Base-by-base conservation (phyloP, 306 rosid species). In the Coriaria nepalensis region DNA sequence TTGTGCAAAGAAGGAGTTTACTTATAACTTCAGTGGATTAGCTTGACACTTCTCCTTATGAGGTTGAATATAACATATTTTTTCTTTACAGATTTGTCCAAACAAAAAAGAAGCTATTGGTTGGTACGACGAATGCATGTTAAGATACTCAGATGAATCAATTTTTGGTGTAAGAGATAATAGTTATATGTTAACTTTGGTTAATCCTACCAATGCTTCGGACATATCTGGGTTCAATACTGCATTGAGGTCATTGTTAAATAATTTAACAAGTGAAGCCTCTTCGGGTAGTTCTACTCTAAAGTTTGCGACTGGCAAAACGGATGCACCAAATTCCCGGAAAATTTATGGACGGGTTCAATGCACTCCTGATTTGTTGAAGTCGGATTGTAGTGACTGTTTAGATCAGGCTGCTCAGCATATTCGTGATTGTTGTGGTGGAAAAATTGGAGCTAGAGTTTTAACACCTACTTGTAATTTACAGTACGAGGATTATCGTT, bases 321-420 rank as follows among this genome's bases (percentile, higher is more conserved):
- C 12, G 34, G 44, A 43, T 8, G 50, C 45, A 36, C 4, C 10
- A 14, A 5, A 0, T n/a, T 44, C 49, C 52, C 8, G 36, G 38
- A 56, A 41, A 4, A 37, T 56, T 13, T 56, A 56, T 45, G 61
- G 44, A 5, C 13, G 43, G 2, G 51, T 35, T 6, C 50, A 56
- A 20, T 56, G 61, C 15, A 20, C 35, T 45, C 61, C 61, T 39
- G 61, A 56, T 33, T 44, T 56, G 43, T 35, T 51, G 9, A 6
- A 0, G 5, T 4, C 9, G 2, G 4, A 45, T 8, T 56, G 61
- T 37, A 14, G 45, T 44, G 61, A 15, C 5, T 56, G 61, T 10
- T 33, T 56, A 5, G 36, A 9, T 35, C 52, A 14, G 2, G 41
- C 45, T 36, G 33, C 35, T 13, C 12, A 36, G 9, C 4, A 9